Evolutionary conservation across 495 filamentous ascomycete genomes (phyloP), one percentile per base, ranked within the genome.

Genomic region (Baudoinia panamericana): DNA sequence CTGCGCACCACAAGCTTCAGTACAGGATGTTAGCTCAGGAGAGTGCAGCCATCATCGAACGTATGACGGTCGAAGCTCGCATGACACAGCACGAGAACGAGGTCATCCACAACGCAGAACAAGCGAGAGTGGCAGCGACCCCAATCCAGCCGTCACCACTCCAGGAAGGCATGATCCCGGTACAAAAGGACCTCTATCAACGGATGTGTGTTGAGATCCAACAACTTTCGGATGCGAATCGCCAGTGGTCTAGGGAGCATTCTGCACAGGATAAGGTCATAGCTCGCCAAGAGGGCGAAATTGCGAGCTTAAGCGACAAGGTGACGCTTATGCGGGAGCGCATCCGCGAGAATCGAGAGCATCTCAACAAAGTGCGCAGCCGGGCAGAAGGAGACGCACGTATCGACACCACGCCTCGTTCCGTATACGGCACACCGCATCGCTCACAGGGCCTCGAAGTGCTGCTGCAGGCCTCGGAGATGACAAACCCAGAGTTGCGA

Each of bases 71-170:
- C 9, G 90, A 97, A 60, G 83, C 92, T 42, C 82, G 92, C 34
- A 84, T 96, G 65, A 81, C 80, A n/a, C 76, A 80, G 41, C 72
- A 82, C 23, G 92, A 97, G 58, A 81, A 94, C 5, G 80, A 94
- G 44, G 83, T 88, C 8, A 63, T 97, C 16, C 82, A 85, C 47
- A 71, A 65, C 34, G 51, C 58, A 17, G 56, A 58, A 63, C 71
- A 68, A 46, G 55, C 70, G 19, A 69, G 67, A 53, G 55, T 52
- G 23, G 58, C 59, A 30, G 67, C 44, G 43, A 50, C 45, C 41
- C 60, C 60, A 36, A 40, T 45, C 26, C 56, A 38, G 41, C 49
- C 27, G 50, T 49, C 51, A 39, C 45, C 21, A 41, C 9, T 47
- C 4, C 38, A 41, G 25, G 43, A 46, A 9, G 48, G 48, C 9